A percentile compares a stretch with the other conserved stretches of the same genome.
phyloP scores from a whole-genome alignment of 2,329 filamentous ascomycete genomes.

The Claviceps sp. region DNA sequence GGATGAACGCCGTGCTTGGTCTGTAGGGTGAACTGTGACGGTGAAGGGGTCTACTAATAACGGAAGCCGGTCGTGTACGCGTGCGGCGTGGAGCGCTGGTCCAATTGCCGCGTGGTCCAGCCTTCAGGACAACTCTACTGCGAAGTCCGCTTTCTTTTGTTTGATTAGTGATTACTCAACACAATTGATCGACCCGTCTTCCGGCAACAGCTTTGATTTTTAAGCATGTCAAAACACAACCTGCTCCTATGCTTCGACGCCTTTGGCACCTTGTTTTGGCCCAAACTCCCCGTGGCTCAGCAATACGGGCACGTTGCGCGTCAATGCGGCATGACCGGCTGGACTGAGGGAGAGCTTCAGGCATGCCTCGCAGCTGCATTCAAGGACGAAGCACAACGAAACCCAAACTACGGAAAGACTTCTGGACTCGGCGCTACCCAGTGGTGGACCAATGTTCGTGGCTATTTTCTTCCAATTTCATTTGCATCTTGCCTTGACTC shows the following conservation, averaged over 20 bases:
- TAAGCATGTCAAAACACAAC: slow-evolving; percentile 19
- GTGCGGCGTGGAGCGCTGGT: too few relatives aligned
- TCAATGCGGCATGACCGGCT: slow-evolving; percentile 31
- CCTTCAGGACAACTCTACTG: too few relatives aligned
- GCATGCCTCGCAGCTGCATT: slow-evolving; percentile 28
- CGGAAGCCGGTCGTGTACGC: too few relatives aligned
- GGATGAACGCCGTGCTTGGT: slow-evolving; percentile 19
- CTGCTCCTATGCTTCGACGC: slow-evolving; percentile 50
- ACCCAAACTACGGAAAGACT: slow-evolving; percentile 47
- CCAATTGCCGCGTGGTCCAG: too few relatives aligned
- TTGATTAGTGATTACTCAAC: too few relatives aligned
- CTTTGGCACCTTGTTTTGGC: slow-evolving; percentile 49
- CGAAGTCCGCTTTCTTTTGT: slow-evolving; percentile 2
- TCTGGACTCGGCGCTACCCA: slow-evolving; percentile 34
- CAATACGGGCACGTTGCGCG: slow-evolving; percentile 42
- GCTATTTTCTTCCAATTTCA: not conserved
- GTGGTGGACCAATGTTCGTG: slow-evolving; percentile 47
- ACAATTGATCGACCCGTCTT: not conserved
- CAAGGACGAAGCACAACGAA: slow-evolving; percentile 26
- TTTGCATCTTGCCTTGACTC: not conserved
- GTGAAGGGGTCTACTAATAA: too few relatives aligned
- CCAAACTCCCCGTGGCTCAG: slow-evolving; percentile 31
- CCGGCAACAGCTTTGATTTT: not conserved
- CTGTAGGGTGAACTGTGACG: slow-evolving; percentile 8
- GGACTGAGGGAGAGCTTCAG: slow-evolving; percentile 26